These are phyloP conservation scores for Nectriaceae sp. DNA, from an alignment of 2,329 filamentous ascomycete species.

Conservation along the genomic window DNA sequence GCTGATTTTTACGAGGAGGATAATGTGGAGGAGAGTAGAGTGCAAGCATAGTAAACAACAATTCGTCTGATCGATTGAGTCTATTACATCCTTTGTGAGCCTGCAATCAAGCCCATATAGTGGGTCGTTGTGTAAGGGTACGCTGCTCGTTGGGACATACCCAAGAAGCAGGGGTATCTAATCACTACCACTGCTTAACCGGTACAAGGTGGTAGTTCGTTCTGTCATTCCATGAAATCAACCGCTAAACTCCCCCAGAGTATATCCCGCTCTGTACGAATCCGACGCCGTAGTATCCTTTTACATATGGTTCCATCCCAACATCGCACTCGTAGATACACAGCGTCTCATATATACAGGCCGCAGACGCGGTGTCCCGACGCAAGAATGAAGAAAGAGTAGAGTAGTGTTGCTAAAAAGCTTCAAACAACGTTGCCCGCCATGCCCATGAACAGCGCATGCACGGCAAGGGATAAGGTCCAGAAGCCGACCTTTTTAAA, in stretches of 20 bases:
- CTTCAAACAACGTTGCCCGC: conserved; percentile 71
- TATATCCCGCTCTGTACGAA: conserved; percentile 4
- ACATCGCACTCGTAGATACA: conserved; percentile 11
- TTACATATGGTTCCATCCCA: conserved; percentile 11
- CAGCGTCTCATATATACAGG: conserved; percentile 13
- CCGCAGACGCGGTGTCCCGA: conserved; percentile 9
- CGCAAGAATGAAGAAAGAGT: conserved; percentile 12
- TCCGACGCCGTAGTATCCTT: conserved; percentile 20
- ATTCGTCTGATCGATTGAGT: no score
- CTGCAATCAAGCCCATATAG: no score
- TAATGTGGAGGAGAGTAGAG: no score
- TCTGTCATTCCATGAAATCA: conserved; percentile 4
- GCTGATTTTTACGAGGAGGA: no score
- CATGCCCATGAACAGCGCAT: conserved; percentile 93
- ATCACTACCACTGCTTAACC: not conserved
- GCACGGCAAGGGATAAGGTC: conserved; percentile 89
- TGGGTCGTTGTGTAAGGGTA: no score
- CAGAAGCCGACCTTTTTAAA: conserved; percentile 97
- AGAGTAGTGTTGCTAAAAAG: not conserved
- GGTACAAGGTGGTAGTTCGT: not conserved
- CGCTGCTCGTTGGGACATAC: not conserved
- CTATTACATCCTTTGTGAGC: no score
- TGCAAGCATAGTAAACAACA: not conserved
- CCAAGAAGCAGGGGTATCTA: not conserved
- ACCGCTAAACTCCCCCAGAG: conserved; percentile 5